Percentiles rank a stretch among this genome's conserved stretches.
Conservation (phyloP, 2,329 filamentous ascomycete species). For the Calonectria ilicicola region DNA sequence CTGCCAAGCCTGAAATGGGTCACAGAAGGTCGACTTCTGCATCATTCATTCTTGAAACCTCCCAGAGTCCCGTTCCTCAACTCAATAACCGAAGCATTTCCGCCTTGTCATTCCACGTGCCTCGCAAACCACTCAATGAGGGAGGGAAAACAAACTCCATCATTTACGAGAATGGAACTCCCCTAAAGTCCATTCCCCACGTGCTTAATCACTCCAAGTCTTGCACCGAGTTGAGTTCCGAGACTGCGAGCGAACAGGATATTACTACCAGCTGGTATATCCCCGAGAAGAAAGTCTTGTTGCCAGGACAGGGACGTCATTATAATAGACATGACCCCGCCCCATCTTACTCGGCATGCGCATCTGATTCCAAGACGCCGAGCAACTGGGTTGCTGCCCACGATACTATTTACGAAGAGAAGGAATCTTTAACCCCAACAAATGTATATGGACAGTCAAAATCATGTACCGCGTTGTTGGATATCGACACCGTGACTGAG, state of each 20-base stretch:
- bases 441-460: neutral
- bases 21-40: neutral
- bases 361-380: neutral
- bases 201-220: neutral
- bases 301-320: neutral
- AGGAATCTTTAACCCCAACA: neutral
- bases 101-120: neutral
- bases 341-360: neutral
- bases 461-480: neutral
- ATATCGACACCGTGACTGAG: neutral
- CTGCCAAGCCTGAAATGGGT: neutral
- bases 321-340: neutral
- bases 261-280: neutral
- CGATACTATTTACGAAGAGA: neutral
- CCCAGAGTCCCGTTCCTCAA: neutral
- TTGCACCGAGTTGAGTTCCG: neutral
- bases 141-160: neutral
- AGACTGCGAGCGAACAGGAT: neutral
- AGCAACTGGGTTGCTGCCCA: neutral
- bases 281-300: neutral
- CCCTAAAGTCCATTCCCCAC: neutral
- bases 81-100: neutral
- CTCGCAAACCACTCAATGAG: neutral
- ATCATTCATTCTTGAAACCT: neutral
- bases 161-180: neutral